Conservation (phyloP, 768 basidiomycete species). For the Coprinellus micaceus region DNA sequence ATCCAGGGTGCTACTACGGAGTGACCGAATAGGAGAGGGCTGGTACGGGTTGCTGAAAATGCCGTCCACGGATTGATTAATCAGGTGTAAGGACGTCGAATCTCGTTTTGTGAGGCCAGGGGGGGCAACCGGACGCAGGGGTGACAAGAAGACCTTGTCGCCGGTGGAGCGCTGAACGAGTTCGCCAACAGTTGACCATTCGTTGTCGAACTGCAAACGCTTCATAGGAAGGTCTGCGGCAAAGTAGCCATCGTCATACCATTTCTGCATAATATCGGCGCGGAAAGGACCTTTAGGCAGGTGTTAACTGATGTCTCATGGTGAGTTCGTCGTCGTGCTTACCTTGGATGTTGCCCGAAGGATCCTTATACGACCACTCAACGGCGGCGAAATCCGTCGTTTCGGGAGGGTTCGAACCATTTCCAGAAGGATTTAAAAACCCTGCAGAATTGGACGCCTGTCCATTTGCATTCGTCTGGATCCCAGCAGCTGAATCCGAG, state of each 20-base stretch:
- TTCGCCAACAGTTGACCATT: conserved; percentile 65
- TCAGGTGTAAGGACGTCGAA: conserved; percentile 44
- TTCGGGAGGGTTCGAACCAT: conserved; percentile 37
- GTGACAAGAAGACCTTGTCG: conserved; percentile 61
- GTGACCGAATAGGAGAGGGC: conserved; percentile 57
- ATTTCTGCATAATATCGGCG: conserved; percentile 89
- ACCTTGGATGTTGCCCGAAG: conserved; percentile 92
- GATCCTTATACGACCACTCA: conserved; percentile 92
- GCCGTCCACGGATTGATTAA: conserved; percentile 26
- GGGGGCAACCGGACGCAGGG: conserved; percentile 42
- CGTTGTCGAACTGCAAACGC: conserved; percentile 63
- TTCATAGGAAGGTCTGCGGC: conserved; percentile 78
- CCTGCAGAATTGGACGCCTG: too few species aligned
- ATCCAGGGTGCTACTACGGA: conserved; percentile 65
- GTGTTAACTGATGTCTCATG: conserved; percentile 2
- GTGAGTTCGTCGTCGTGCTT: conserved; percentile 12
- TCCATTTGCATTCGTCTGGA: too few species aligned
- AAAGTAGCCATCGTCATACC: conserved; percentile 91
- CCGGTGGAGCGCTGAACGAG: conserved; percentile 46
- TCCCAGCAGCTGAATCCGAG: too few species aligned
- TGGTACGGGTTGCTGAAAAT: conserved; percentile 57
- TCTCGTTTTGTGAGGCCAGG: conserved; percentile 51
- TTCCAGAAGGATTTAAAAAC: too few species aligned
- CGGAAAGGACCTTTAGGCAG: conserved; percentile 95
- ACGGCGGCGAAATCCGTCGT: conserved; percentile 54